Conservation (phyloP, 352 stramenopile genomes). For the Phytophthora hibernalis region DNA sequence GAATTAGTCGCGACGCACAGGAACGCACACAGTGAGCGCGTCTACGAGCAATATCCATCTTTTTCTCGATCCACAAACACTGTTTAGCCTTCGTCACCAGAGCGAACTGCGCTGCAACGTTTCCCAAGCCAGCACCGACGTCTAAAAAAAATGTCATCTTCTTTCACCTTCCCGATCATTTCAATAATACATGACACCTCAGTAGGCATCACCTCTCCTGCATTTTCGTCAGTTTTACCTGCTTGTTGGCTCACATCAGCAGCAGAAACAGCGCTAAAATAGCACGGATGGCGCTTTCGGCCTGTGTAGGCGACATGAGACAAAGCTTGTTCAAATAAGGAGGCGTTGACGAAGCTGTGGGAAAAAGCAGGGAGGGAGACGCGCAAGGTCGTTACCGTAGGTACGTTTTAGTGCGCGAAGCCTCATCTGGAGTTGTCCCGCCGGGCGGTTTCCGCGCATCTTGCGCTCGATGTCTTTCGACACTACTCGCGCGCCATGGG, state of each 20-base stretch:
- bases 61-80: slow-evolving; percentile 11
- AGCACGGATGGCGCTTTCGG: neutral
- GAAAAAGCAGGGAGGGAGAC: neutral
- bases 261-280: neutral
- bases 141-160: neutral
- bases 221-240: neutral
- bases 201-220: neutral
- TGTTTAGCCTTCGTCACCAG: neutral
- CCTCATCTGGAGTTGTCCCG: neutral
- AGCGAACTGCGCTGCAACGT: slow-evolving; percentile 5
- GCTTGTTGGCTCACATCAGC: neutral
- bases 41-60: neutral
- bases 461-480: neutral
- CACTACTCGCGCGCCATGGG: neutral
- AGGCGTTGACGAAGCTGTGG: neutral
- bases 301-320: neutral
- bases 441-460: neutral
- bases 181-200: neutral
- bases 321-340: neutral
- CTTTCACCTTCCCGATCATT: neutral
- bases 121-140: slow-evolving; percentile 5
- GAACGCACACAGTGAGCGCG: neutral
- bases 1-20: neutral
- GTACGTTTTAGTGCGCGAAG: neutral
- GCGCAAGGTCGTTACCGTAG: too few species aligned